Evolutionary conservation across 352 stramenopile genomes (phyloP), one percentile per base, ranked within the genome.

Genomic region (Pythium rhizo-oryzae): DNA sequence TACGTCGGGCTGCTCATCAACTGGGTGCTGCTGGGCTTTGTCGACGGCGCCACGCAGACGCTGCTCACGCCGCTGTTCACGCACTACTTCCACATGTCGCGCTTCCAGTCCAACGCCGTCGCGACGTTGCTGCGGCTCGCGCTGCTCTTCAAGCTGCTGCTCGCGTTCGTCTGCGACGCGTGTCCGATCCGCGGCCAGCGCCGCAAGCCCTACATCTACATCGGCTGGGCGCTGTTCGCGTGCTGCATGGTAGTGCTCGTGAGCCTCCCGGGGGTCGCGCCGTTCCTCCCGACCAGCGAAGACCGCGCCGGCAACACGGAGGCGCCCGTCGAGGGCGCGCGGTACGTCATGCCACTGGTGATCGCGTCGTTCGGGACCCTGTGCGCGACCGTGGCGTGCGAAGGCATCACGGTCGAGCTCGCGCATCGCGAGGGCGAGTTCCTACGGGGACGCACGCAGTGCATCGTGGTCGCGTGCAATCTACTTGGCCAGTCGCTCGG

Each of bases 151-250:
- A 72, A 72, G 44, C 62, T 73, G 23, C 4, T 70, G 33, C 37
- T 59, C 1, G 59, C 65, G 1, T 70, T 74, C 47, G n/a, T 76
- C 46, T 49, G 57, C 18, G 70, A 76, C 63, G 44, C 49, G 16
- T 55, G n/a, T 46, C 50, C 69, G 18, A 69, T 76, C 52, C 47
- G 37, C 41, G 24, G 57, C 28, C 35, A 67, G 49, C 70, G 65
- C 19, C 57, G 70, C 43, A 76, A 76, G 59, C 59, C 70, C 8
- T 76, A 76, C 59, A 73, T 76, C 19, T 63, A 59, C 59, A 73
- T 70, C 43, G 65, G 70, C 8, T 69, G 55, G 59, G 21, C 21
- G 2, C 15, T 62, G 19, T 60, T 66, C 47, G 44, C 30, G 8
- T 1, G 52, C 5, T 64, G 66, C 41, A 56, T 75, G 51, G 11